A percentile compares a stretch with the other conserved stretches of the same genome.
phyloP scores from a whole-genome alignment of 1,284 basidiomycete species.

The Tilletia caries region DNA sequence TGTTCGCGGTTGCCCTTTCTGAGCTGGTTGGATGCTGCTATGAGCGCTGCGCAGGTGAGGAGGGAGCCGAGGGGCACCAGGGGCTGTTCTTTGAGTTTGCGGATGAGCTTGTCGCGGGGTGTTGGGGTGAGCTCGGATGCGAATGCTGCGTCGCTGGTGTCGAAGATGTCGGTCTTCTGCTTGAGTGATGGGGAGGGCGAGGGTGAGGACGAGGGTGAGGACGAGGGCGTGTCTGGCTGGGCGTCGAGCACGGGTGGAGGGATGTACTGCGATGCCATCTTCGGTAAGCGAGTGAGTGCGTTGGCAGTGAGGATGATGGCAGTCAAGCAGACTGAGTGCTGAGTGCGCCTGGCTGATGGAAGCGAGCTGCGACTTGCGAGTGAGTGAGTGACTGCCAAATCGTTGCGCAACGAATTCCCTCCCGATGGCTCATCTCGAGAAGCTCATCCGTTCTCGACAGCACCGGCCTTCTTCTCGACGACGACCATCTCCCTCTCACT shows the following conservation, averaged over 20 bases:
- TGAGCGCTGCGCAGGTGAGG: conserved; percentile 44
- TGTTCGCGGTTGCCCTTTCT: conserved; percentile 44
- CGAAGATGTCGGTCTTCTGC: neutral
- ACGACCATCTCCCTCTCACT: too few relatives aligned
- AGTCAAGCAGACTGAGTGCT: too few relatives aligned
- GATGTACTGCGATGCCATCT: conserved; percentile 12
- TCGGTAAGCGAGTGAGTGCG: neutral
- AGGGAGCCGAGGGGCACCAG: conserved; percentile 50
- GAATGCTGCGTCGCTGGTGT: conserved; percentile 7
- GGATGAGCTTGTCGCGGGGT: conserved; percentile 39
- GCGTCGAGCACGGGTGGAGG: neutral
- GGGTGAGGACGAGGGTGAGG: neutral
- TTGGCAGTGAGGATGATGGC: too few relatives aligned
- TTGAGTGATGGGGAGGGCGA: neutral
- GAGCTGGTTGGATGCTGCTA: conserved; percentile 44
- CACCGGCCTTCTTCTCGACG: too few relatives aligned
- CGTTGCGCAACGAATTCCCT: neutral
- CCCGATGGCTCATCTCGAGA: too few relatives aligned
- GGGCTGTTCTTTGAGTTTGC: conserved; percentile 49
- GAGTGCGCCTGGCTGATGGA: too few relatives aligned
- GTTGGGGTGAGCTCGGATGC: conserved; percentile 22
- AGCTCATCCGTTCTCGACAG: too few relatives aligned
- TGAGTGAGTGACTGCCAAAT: neutral
- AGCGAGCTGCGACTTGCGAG: too few relatives aligned
- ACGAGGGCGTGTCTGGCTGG: neutral